Conservation (phyloP, 805 yeast species). For the Schwanniomyces polymorphus region DNA sequence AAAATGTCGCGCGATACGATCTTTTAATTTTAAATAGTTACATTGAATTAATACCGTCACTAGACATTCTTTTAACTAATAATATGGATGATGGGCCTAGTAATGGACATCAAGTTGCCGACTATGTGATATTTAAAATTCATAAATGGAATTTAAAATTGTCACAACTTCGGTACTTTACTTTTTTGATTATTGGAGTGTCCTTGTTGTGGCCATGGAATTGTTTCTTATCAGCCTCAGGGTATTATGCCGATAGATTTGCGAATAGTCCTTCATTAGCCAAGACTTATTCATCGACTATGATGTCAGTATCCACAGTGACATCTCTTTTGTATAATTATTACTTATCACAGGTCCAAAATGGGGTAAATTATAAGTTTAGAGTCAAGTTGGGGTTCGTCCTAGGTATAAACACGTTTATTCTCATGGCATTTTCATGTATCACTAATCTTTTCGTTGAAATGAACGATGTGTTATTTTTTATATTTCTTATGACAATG, state of each 20-base stretch:
- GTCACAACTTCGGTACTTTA: slow-evolving; percentile 45
- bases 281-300: slow-evolving; percentile 68
- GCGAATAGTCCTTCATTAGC: slow-evolving; percentile 49
- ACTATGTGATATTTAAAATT: slow-evolving; percentile 17
- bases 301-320: slow-evolving; percentile 84
- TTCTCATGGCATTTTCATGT: slow-evolving; percentile 55
- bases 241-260: slow-evolving; percentile 70
- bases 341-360: slow-evolving; percentile 65
- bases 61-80: not conserved
- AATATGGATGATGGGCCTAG: not conserved
- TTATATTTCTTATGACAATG: slow-evolving; percentile 55
- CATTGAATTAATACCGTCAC: not conserved
- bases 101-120: slow-evolving; percentile 4
- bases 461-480: slow-evolving; percentile 45
- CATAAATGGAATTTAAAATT: slow-evolving; percentile 12
- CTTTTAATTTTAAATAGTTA: not conserved
- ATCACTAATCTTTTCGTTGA: slow-evolving; percentile 31
- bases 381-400: slow-evolving; percentile 63
- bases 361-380: slow-evolving; percentile 52
- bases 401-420: slow-evolving; percentile 58
- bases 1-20: not conserved
- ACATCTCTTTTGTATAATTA: slow-evolving; percentile 61
- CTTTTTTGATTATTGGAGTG: slow-evolving; percentile 70
- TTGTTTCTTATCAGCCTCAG: slow-evolving; percentile 81
- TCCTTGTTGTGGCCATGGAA: slow-evolving; percentile 97